A percentile compares a stretch with the other conserved stretches of the same genome.
Evolutionary conservation across 169 alveolate genomes (phyloP).

Genomic region (Plasmodium yoelii): DNA sequence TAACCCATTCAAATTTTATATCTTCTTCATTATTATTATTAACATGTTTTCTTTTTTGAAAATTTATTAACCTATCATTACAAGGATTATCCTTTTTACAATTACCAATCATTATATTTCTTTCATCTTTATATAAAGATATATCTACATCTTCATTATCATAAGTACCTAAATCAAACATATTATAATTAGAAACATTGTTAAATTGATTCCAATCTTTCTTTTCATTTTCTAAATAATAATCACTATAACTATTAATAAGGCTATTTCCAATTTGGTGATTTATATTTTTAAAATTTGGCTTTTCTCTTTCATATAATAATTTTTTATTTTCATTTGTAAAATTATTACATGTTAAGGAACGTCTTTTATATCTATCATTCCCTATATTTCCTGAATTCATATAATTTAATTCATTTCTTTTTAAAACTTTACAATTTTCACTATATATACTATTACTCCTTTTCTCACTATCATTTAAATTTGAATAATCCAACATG

Average conservation of each 20-base stretch:
- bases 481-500: slow-evolving; percentile 13
- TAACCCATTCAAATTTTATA: background rate
- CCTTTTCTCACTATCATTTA: background rate
- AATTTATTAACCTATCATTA: background rate
- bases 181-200: no score
- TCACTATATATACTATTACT: no score
- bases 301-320: background rate
- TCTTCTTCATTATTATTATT: background rate
- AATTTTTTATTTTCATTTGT: background rate
- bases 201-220: no score
- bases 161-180: background rate
- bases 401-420: background rate
- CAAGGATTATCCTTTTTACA: background rate
- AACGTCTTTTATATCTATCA: background rate
- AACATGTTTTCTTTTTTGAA: background rate
- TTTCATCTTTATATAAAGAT: background rate
- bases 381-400: slow-evolving; percentile 4
- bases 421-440: background rate
- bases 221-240: no score
- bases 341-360: background rate
- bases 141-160: background rate
- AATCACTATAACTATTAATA: no score
- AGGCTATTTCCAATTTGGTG: no score
- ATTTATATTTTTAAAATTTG: no score
- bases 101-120: background rate